These are phyloP conservation scores for Candida tetrigidarum DNA, from an alignment of 1,139 yeast species.

Conservation along the genomic window DNA sequence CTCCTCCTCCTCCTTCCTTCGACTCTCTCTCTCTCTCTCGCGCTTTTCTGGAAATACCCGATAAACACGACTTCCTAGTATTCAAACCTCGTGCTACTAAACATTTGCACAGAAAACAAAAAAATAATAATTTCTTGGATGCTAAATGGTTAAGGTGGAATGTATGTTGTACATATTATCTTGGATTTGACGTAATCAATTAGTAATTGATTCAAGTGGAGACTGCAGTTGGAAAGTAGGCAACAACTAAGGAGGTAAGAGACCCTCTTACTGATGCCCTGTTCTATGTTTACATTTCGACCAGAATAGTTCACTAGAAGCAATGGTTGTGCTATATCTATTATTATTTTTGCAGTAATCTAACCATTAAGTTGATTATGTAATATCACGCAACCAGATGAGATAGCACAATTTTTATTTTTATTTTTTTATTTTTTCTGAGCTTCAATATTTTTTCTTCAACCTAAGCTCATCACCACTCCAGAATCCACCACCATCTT, in stretches of 20 bases:
- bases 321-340: not conserved
- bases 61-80: slow-evolving; percentile 2
- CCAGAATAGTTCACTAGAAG: no score
- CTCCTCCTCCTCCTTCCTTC: not conserved
- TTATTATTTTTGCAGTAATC: slow-evolving; percentile 5
- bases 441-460: not conserved
- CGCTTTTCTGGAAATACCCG: no score
- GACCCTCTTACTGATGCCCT: no score
- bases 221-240: no score
- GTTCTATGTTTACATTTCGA: not conserved
- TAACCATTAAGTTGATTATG: not conserved
- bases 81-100: not conserved
- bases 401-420: no score
- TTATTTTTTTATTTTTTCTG: not conserved
- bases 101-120: not conserved
- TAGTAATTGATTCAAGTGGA: no score
- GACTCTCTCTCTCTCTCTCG: no score
- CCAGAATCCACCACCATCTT: slow-evolving; percentile 6
- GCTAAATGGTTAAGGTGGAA: no score
- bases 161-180: no score
- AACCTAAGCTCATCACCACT: slow-evolving; percentile 5
- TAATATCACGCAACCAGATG: not conserved
- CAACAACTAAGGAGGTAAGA: no score
- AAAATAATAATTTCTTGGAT: not conserved
- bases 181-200: not conserved